Conservation (phyloP, 1,284 basidiomycete species). For the Cutaneotrichosporon sp. region DNA sequence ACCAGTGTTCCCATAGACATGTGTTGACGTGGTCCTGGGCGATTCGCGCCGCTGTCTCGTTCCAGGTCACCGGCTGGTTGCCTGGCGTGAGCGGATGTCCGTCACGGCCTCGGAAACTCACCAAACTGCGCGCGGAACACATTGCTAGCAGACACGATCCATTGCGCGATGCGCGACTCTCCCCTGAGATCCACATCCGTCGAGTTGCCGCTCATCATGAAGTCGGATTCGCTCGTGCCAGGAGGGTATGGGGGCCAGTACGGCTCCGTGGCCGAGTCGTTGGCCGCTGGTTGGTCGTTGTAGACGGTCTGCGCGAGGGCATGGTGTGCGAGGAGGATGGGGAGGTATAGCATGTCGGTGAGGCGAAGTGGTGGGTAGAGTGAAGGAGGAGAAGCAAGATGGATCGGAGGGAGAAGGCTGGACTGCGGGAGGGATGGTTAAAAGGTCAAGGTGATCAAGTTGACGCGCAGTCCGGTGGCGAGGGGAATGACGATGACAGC, state of each 20-base stretch:
- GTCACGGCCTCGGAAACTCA: slow-evolving; percentile 6
- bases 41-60: slow-evolving; percentile 17
- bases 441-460: no score
- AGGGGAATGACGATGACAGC: no score
- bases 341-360: background rate
- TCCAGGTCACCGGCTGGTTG: slow-evolving; percentile 17
- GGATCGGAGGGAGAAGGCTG: no score
- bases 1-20: slow-evolving; percentile 24
- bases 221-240: slow-evolving; percentile 9
- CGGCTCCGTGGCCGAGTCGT: slow-evolving; percentile 16
- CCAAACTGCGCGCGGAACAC: slow-evolving; percentile 20
- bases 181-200: slow-evolving; percentile 17
- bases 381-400: background rate
- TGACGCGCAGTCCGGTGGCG: no score
- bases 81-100: slow-evolving; percentile 9
- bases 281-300: slow-evolving; percentile 17
- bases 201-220: slow-evolving; percentile 10
- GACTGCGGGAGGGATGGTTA: no score
- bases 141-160: slow-evolving; percentile 19
- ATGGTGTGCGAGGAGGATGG: background rate
- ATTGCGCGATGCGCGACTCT: slow-evolving; percentile 14
- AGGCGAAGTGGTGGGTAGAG: background rate
- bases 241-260: slow-evolving; percentile 24
- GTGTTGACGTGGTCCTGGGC: slow-evolving; percentile 18
- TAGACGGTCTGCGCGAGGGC: background rate